Base-by-base conservation (phyloP, 139 green algal genomes). In the Volvox africanus region DNA sequence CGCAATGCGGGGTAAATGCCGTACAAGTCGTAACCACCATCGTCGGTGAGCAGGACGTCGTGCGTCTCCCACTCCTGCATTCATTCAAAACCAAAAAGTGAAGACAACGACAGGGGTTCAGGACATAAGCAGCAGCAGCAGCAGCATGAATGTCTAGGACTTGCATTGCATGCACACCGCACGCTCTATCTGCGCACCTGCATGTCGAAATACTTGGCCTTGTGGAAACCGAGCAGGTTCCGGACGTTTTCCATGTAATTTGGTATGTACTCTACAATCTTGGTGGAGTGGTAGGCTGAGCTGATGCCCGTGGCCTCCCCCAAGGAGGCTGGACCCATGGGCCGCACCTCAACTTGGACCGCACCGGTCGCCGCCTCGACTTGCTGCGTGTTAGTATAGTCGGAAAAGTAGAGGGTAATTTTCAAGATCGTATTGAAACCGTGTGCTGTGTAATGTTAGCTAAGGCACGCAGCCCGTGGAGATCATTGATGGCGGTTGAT, bases 241-340 rank as follows among this genome's bases (percentile, higher is more conserved):
- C 81, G 84, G 6, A 35, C 14, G 26, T 1, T 0, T 0, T 50
- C 0, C 1, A 18, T 44, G 28, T n/a, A 21, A 12, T 67, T 16
- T 5, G 26, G 50, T 36, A 55, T 82, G 30, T 22, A 18, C 26
- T 37, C 3, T 26, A n/a, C 16, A 36, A 36, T 61, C 84, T 26
- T 20, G 16, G 30, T 30, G 35, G 17, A 37, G 68, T 35, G 80
- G 84, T 82, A 89, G 84, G 36, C 68, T 37, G 36, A 73, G 84
- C 84, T 89, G 84, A 89, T 89, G 24, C 84, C 84, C 28, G 61
- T 82, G 68, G 84, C 84, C 36, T 89, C 84, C 5, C 28, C 84
- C 68, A 89, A 36, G 28, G 84, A 82, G 26, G 69, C 68, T 17
- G 84, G 84, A 61, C 84, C 84, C 22, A 79, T 82, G 84, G 69